Evolutionary conservation across 345 rosid species (phyloP).

Genomic region (Citrus maxima): DNA sequence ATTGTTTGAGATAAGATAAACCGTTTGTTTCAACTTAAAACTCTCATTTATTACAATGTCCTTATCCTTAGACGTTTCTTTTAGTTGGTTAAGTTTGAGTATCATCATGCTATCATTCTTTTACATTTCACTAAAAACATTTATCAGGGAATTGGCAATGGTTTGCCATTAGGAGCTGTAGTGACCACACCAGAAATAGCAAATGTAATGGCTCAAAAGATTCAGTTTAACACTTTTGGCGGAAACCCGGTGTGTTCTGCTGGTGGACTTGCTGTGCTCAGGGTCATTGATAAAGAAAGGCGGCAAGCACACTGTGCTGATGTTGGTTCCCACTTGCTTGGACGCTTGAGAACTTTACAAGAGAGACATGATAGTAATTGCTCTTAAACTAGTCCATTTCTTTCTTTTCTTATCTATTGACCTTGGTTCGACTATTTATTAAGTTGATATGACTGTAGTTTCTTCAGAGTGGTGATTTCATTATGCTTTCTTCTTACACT

Average conservation of each 20-base stretch:
- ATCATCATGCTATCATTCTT: neutral
- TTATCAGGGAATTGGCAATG: slow-evolving; percentile 87
- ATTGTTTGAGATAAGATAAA: neutral
- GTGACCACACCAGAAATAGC: slow-evolving; percentile 98
- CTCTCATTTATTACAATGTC: neutral
- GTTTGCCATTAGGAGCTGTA: slow-evolving; percentile 93
- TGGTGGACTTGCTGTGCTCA: slow-evolving; percentile 90
- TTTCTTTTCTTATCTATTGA: neutral
- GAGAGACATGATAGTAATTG: slow-evolving; percentile 68
- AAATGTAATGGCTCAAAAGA: slow-evolving; percentile 72
- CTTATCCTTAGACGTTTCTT: neutral
- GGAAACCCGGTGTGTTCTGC: slow-evolving; percentile 98
- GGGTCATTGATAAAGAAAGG: slow-evolving; percentile 83
- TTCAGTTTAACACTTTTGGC: slow-evolving; percentile 92
- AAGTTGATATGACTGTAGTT: neutral
- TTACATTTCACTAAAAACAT: slow-evolving; percentile 2
- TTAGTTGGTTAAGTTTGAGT: neutral
- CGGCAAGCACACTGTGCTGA: slow-evolving; percentile 80
- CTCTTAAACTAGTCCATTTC: slow-evolving; percentile 7
- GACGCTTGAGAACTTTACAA: slow-evolving; percentile 67
- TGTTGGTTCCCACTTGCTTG: slow-evolving; percentile 72
- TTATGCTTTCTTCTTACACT: neutral
- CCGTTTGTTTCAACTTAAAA: neutral
- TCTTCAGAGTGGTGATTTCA: neutral
- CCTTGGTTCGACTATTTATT: neutral